Evolutionary conservation across 768 basidiomycete genomes (phyloP), one percentile per base, ranked within the genome.

Genomic region (Austroboletus eburneus): DNA sequence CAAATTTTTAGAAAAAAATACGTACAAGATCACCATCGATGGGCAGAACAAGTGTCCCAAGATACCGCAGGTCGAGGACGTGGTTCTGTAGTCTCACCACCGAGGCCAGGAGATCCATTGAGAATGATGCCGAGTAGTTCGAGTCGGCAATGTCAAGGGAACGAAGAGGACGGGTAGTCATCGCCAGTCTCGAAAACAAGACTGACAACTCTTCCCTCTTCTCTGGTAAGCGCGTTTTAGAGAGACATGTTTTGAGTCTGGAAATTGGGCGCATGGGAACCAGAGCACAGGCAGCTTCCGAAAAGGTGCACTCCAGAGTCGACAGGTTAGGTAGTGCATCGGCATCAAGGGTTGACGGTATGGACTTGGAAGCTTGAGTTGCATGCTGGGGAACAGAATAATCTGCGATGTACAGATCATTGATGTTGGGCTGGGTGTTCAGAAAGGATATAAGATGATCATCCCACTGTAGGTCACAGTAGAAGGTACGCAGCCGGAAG

Each of bases 391-490:
- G 21, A 51, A 54, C 50, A 12, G 52, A 52, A 52, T 65, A 72
- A 53, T 74, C 72, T 37, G 59, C 48, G 49, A 69, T 63, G 49
- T 68, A 69, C 16, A 61, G 50, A 55, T 60, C 54, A n/a, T 59
- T 22, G 39, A 63, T 50, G 44, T 53, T 53, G 33, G 58, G 25
- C 27, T 63, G 61, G n/a, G 39, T 43, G 36, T 50, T 69, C 43
- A 56, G 49, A 44, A 58, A 64, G 27, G 68, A 58, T 35, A 77
- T 67, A 25, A 86, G 77, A 49, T 73, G 57, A 14, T 51, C 48
- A 55, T 84, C 81, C 84, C 84, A 86, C 49, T 75, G 72, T 35
- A 86, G 70, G 58, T 85, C 84, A 57, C 81, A 83, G 52, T 80
- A 78, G 49, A 86, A 81, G 16, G 69, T 71, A 27, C 66, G 73